phyloP scores from a whole-genome alignment of 2,329 filamentous ascomycete species.

The Acrodontium crateriforme region DNA sequence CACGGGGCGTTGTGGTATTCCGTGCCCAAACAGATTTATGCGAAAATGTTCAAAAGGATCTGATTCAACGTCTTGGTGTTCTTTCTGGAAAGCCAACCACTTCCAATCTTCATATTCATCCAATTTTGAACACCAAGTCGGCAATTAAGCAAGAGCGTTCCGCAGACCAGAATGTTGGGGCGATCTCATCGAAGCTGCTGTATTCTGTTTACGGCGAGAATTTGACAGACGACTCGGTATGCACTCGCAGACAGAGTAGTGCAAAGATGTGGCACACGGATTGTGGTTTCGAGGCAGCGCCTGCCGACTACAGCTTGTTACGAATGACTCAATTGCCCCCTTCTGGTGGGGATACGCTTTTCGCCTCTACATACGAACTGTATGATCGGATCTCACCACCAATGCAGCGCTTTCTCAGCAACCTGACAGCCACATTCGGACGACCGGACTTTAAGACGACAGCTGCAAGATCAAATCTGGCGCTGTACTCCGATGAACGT shows the following conservation, averaged over 20 bases:
- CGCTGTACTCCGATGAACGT: conserved; percentile 5
- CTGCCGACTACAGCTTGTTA: conserved; percentile 27
- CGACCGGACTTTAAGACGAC: conserved; percentile 22
- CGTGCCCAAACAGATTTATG: conserved; percentile 47
- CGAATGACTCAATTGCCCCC: conserved; percentile 23
- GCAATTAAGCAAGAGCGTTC: conserved; percentile 28
- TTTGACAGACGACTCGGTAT: conserved; percentile 3
- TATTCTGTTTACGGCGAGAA: conserved; percentile 18
- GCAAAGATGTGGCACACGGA: conserved; percentile 37
- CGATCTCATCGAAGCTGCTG: conserved; percentile 23
- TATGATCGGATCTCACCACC: conserved; percentile 42
- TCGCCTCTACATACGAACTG: conserved; percentile 41
- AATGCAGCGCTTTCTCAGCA: conserved; percentile 46
- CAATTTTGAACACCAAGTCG: conserved; percentile 35
- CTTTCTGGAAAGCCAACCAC: conserved; percentile 44
- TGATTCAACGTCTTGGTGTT: conserved; percentile 46
- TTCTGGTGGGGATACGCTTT: conserved; percentile 27
- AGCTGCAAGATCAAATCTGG: conserved; percentile 31
- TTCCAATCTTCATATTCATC: conserved; percentile 48
- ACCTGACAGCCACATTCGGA: conserved; percentile 33
- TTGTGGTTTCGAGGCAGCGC: conserved; percentile 28
- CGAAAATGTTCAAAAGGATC: conserved; percentile 49
- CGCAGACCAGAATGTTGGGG: conserved; percentile 22
- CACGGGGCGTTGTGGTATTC: conserved; percentile 58
- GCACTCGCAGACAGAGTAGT: no score